Evolutionary conservation across 1,139 yeast species (phyloP), one percentile per base, ranked within the genome.

Genomic region (Cylindricascospora bacillispora): DNA sequence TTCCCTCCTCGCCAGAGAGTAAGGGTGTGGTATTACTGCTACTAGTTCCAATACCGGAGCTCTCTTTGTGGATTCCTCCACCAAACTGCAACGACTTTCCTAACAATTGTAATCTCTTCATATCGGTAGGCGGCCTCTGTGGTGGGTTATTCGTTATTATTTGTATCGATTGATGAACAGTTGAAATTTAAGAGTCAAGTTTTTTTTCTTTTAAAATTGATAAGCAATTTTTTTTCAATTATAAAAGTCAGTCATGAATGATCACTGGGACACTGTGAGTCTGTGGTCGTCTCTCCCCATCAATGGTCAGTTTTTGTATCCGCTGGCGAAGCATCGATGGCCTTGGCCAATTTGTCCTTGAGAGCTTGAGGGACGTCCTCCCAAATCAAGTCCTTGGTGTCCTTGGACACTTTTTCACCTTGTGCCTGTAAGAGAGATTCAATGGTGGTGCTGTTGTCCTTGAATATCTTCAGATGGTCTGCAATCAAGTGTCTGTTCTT

Each of bases 401-500:
- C 61, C 13, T 72, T 68, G 1, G 77, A 70, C 9, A 85, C 70
- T 7, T 69, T 62, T 43, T 85, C 85, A 2, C 95, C 95, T 43
- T 79, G 68, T 1, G 76, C 74, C 17, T 63, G 63, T 47, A 89
- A 54, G n/a, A 85, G 74, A 32, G 85, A 93, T 48, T 83, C 83
- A 25, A 89, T 60, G 11, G 80, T 82, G 45, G 82, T 69, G 13
- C 37, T 38, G 21, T 71, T 63, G 49, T 86, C 95, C 11, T 75
- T 71, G 49, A 86, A 85, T 29, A 89, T 81, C 56, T 60, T 81
- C 44, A 89, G 63, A 54, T 86, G 93, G 51, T 89, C 98, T 1
- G 97, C 94, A 31, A 89, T 86, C 47, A 89, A 61, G 49, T 89
- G 98, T 39, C 95, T 70, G 49, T 70, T 73, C 43, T 79, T 70